Evolutionary conservation across 768 basidiomycete species (phyloP).

Genomic region (Melanogaster broomeanus): DNA sequence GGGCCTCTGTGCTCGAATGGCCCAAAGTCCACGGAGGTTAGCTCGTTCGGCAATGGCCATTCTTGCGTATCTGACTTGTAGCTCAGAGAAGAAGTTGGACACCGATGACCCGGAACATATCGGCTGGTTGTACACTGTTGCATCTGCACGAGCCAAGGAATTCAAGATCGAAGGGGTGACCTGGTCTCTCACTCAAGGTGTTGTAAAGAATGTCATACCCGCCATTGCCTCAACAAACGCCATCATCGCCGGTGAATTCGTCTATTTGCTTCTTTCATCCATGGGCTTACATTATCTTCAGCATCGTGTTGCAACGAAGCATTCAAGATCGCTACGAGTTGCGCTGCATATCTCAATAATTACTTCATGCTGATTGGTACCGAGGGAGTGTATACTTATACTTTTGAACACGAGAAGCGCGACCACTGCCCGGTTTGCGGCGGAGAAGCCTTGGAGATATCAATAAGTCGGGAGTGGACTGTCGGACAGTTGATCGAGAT

Average conservation of each 20-base stretch:
- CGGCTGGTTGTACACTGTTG: constrained; percentile 84
- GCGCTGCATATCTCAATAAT: constrained; percentile 92
- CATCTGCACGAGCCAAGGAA: constrained; percentile 81
- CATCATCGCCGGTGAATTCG: constrained; percentile 81
- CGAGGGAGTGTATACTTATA: constrained; percentile 95
- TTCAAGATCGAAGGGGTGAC: constrained; percentile 99
- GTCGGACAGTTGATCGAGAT: constrained; percentile 88
- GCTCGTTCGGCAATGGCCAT: constrained; percentile 4
- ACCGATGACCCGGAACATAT: constrained; percentile 98
- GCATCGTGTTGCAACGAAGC: constrained; percentile 99
- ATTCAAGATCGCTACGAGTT: constrained; percentile 96
- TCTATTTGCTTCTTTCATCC: background rate
- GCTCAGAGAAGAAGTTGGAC: constrained; percentile 86
- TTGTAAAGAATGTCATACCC: constrained; percentile 99
- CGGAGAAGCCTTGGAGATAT: constrained; percentile 78
- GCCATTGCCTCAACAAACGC: constrained; percentile 99
- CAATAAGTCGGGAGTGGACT: constrained; percentile 69
- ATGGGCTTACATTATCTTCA: constrained; percentile 28
- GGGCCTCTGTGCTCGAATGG: constrained; percentile 99
- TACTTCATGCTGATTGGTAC: constrained; percentile 99
- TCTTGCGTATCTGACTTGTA: constrained; percentile 5
- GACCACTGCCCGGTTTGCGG: constrained; percentile 97
- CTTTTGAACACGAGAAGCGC: constrained; percentile 93
- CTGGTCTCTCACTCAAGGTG: constrained; percentile 96
- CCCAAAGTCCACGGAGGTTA: constrained; percentile 88